These are phyloP conservation scores for Antitrichia curtipendula DNA, from an alignment of 225 moss, liverwort and hornwort genomes.

Conservation along the genomic window DNA sequence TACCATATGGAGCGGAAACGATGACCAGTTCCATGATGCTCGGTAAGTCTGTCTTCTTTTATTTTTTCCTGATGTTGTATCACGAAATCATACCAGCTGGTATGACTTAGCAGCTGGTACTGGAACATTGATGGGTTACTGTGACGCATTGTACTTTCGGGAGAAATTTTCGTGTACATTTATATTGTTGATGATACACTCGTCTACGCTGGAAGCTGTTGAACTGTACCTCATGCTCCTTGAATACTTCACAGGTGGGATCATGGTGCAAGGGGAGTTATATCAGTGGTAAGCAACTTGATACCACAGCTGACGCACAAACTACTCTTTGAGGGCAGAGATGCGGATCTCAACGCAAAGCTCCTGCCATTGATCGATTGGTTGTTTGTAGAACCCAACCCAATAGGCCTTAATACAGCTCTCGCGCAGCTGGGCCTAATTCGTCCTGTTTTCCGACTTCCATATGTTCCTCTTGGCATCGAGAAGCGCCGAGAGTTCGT, in stretches of 20 bases:
- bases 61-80: background rate
- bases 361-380: slow-evolving; percentile 64
- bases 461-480: slow-evolving; percentile 59
- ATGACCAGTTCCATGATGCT: slow-evolving; percentile 84
- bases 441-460: slow-evolving; percentile 78
- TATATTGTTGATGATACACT: background rate
- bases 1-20: slow-evolving; percentile 81
- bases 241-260: slow-evolving; percentile 29
- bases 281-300: slow-evolving; percentile 89
- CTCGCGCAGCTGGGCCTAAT: slow-evolving; percentile 72
- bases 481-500: slow-evolving; percentile 62
- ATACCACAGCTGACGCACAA: slow-evolving; percentile 56
- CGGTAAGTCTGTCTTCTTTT: slow-evolving; percentile 17
- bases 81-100: background rate
- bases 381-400: slow-evolving; percentile 83
- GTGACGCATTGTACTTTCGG: background rate
- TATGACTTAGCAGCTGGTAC: background rate
- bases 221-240: background rate
- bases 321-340: slow-evolving; percentile 43
- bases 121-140: background rate
- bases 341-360: slow-evolving; percentile 49
- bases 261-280: slow-evolving; percentile 69
- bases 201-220: background rate
- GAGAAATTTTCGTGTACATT: background rate
- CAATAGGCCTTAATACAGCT: slow-evolving; percentile 81